These are phyloP conservation scores for Beauveria scarabaeidicola DNA, from an alignment of 2,329 filamentous ascomycete genomes.

Conservation along the genomic window DNA sequence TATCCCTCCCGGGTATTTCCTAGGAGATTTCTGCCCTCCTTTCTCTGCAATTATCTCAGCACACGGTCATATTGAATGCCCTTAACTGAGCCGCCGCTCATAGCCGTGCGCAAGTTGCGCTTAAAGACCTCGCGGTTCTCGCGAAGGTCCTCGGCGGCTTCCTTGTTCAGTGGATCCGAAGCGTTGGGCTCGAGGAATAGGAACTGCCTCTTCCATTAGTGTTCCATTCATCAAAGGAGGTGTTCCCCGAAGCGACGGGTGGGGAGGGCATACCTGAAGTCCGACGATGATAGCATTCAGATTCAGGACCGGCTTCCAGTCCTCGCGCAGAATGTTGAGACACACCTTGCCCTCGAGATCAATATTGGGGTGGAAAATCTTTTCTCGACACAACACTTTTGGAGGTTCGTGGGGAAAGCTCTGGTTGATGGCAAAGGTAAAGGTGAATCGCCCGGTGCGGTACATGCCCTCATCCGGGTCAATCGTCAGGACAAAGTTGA, in stretches of 20 bases:
- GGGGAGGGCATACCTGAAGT: constrained; percentile 55
- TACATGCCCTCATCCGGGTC: constrained; percentile 83
- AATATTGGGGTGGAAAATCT: constrained; percentile 99
- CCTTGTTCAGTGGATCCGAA: constrained; percentile 95
- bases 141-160: constrained; percentile 87
- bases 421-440: constrained; percentile 85
- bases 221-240: background rate
- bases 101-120: constrained; percentile 76
- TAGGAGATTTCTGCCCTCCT: too few relatives aligned
- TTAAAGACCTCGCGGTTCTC: constrained; percentile 82
- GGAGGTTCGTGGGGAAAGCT: constrained; percentile 96
- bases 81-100: constrained; percentile 71
- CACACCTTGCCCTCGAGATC: constrained; percentile 97
- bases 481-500: constrained; percentile 75
- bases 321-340: constrained; percentile 91
- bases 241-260: background rate
- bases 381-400: constrained; percentile 93
- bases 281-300: constrained; percentile 94
- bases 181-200: constrained; percentile 97
- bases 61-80: constrained; percentile 71
- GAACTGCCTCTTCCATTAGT: constrained; percentile 49
- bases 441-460: constrained; percentile 78
- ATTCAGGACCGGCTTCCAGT: constrained; percentile 98
- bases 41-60: constrained; percentile 42
- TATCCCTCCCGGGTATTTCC: background rate